A percentile compares a stretch with the other conserved stretches of the same genome.
These are phyloP conservation scores for Stemphylium lycopersici DNA, from an alignment of 2,329 filamentous ascomycete species.

Conservation along the genomic window DNA sequence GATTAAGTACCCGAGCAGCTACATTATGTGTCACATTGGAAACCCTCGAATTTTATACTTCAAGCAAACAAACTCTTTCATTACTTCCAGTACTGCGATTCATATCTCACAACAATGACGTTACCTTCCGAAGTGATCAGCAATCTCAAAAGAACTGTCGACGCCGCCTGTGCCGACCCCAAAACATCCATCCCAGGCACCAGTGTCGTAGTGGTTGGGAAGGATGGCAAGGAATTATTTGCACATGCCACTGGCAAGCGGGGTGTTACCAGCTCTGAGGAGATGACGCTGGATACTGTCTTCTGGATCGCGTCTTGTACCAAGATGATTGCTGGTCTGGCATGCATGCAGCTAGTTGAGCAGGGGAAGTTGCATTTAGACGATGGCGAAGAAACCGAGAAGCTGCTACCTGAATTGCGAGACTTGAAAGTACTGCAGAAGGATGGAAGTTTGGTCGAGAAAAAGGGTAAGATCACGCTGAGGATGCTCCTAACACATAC, in stretches of 20 bases:
- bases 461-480: constrained; percentile 55
- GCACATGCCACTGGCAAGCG: constrained; percentile 51
- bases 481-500: constrained; percentile 58
- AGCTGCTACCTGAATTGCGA: constrained; percentile 42
- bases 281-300: constrained; percentile 63
- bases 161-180: constrained; percentile 26
- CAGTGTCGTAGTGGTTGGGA: constrained; percentile 51
- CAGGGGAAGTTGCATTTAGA: constrained; percentile 38
- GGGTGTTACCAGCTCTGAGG: constrained; percentile 49
- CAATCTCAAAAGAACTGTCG: constrained; percentile 16
- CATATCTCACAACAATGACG: not conserved
- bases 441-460: constrained; percentile 43
- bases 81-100: not conserved
- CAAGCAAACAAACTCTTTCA: not conserved
- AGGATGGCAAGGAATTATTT: constrained; percentile 51
- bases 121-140: constrained; percentile 3
- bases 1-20: not conserved
- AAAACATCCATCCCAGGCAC: constrained; percentile 47
- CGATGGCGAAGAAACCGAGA: constrained; percentile 34
- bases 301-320: constrained; percentile 64
- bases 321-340: constrained; percentile 41
- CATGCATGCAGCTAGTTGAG: constrained; percentile 44
- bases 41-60: not conserved
- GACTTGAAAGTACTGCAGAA: constrained; percentile 46
- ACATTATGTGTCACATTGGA: not conserved